Base-by-base conservation (phyloP, 495 filamentous ascomycete species). In the Xylona heveae region DNA sequence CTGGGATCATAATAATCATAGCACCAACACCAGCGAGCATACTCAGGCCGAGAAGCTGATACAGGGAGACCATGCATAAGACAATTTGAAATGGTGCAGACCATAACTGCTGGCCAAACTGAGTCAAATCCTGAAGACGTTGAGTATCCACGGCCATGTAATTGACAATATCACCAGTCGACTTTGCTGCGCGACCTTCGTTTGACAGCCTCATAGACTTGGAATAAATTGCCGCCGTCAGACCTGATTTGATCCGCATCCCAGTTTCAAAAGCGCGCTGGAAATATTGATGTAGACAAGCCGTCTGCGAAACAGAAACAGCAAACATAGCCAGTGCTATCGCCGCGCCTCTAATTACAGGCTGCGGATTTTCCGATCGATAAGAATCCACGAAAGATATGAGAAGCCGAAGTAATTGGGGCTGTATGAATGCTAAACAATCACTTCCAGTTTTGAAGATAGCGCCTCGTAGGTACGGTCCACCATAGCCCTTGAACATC, bases 111-210 rank as follows among this genome's bases (percentile, higher is more conserved):
- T 84, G 82, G 21, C 80, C 84, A 46, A 80, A 99, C 44, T 95
- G 90, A 2, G 84, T 84, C 33, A 99, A 57, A 55, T 99, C 90
- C 41, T 93, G 77, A 24, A 99, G 62, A 19, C 90, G 69, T 47
- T 95, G 88, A 27, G 83, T 84, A 50, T 99, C 90, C 14, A 95
- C 84, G 16, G 90, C 88, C 81, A 95, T 95, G 48, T 90, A 80
- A 43, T 95, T 99, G 42, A 99, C 90, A 52, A 95, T 94, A 50
- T 99, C 90, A 29, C 90, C 90, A 1, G 90, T 95, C 2, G 82
- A 81, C 54, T 95, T 93, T 15, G 69, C 45, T n/a, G 78, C 63
- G 25, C 85, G 66, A 10, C 85, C 90, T 54, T 99, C 90, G 43
- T 90, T 94, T 0, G 83, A 92, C 7, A 99, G 61, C 31, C 66